Evolutionary conservation across 441 rosid genomes (phyloP), one percentile per base, ranked within the genome.

Genomic region (Bruguiera hainesii): DNA sequence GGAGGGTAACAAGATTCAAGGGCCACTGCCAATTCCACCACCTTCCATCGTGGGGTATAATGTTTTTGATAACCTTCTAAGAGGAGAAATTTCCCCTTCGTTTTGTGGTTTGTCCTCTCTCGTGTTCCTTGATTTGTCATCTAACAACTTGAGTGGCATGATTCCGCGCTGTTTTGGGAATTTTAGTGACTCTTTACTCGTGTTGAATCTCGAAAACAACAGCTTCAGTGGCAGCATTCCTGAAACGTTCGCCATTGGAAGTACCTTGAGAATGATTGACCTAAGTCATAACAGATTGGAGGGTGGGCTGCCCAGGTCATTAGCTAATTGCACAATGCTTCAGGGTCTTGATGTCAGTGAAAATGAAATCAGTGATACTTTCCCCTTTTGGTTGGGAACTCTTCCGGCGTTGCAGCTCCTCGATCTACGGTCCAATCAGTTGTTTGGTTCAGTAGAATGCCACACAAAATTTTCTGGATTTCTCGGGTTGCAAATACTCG

Each of bases 261-360:
- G 66, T 61, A 65, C 8, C 18, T 71, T 71, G 61, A 66, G 52
- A 42, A 55, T 66, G 67, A 7, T 72, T 1, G 42, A n/a, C 10
- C 19, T 66, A 5, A 33, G 55, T 19, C 8, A n/a, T 0, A 66
- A 66, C 25, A 13, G 52, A 57, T 39, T 65, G 3, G 18, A 13
- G 5, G 68, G 72, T 0, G 20, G 52, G 51, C 3, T 72, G 2
- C 71, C 71, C 2, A 60, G 56, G 50, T 65, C 75, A 35, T 21
- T 72, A 19, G 37, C 71, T 19, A 72, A 72, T 26, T 25, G 26
- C 26, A 25, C 26, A 25, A 25, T 25, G 26, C 26, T 25, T 25
- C 26, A 25, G 26, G 1, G 21, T 16, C 25, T 69, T 16, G 50
- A 7, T 25, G 7, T 68, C 30, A 23, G 65, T 0, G 11, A 59